Base-by-base conservation (phyloP, 176 grass and related monocot species). In the Juncus inflexus region DNA sequence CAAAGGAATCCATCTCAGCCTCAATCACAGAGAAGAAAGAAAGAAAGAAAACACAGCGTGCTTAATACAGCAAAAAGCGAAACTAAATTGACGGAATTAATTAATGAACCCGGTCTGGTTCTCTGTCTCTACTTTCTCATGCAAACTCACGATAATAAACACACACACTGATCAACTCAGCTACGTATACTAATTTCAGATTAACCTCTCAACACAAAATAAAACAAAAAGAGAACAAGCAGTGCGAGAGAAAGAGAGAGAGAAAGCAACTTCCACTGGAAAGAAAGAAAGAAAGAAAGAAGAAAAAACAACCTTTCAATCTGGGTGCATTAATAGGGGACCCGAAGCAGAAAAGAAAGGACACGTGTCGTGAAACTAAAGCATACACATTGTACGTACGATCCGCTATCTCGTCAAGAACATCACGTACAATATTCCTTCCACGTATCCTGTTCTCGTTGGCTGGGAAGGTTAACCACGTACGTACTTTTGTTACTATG, bases 191-290 rank as follows among this genome's bases (percentile, higher is more conserved):
- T 28, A 28, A 28, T 28, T 28, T 28, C 19, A 28, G 19, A 28
- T 1, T 28, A 28, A 35, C 42, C 42, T 63, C 16, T 12, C 60
- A 63, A 7, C 42, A 40, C 12, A 11, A 63, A 39, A 12, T 12
- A 12, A 8, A 8, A 12, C 12, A 52, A 12, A 57, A 11, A 57
- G 54, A 57, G 54, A 57, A 57, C 14, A 47, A 3, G 36, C 4
- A 35, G 42, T 38, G 61, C 12, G 45, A 76, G 56, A 76, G 45
- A 54, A 42, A 53, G 61, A 76, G 45, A 54, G 42, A 53, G 61
- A 37, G 62, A 76, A 76, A 76, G 62, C 59, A 57, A 76, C 74
- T 16, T 59, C 62, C 51, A 58, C 61, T 58, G 35, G 54, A 37
- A 50, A 10, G 6, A 56, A 15, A 39, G 49, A 69, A 13, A 38